Evolutionary conservation across 805 yeast genomes (phyloP).

Genomic region (Candida xiaguanensis): DNA sequence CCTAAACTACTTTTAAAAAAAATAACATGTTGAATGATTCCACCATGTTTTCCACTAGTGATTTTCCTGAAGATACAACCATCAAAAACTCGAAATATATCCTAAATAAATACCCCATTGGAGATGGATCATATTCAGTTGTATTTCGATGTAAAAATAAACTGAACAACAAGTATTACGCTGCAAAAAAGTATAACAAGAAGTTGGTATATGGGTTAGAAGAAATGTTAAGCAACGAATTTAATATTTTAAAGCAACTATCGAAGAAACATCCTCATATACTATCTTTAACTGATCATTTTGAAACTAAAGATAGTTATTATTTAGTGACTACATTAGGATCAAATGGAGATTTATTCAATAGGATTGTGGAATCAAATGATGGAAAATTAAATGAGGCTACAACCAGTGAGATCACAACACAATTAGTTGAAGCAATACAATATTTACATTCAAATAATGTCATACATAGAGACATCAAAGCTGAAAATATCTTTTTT

Average conservation of each 20-base stretch:
- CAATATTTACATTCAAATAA: constrained; percentile 55
- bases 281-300: constrained; percentile 61
- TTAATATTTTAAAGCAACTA: constrained; percentile 49
- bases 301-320: constrained; percentile 58
- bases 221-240: constrained; percentile 54
- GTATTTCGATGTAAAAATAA: constrained; percentile 48
- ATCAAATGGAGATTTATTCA: constrained; percentile 65
- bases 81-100: constrained; percentile 25
- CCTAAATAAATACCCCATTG: constrained; percentile 27
- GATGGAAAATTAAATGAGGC: constrained; percentile 42
- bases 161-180: constrained; percentile 42
- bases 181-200: constrained; percentile 52
- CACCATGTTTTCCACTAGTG: not conserved
- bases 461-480: constrained; percentile 68
- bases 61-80: not conserved
- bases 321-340: constrained; percentile 66
- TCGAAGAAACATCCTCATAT: constrained; percentile 52
- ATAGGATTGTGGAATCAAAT: constrained; percentile 41
- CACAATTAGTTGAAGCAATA: constrained; percentile 51
- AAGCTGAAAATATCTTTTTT: constrained; percentile 68
- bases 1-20: too few species aligned
- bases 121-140: constrained; percentile 48
- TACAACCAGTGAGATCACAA: constrained; percentile 48
- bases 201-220: constrained; percentile 51
- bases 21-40: too few species aligned